These are phyloP conservation scores for Phaeosphaeria sp. DNA, from an alignment of 2,329 filamentous ascomycete genomes.

Conservation along the genomic window DNA sequence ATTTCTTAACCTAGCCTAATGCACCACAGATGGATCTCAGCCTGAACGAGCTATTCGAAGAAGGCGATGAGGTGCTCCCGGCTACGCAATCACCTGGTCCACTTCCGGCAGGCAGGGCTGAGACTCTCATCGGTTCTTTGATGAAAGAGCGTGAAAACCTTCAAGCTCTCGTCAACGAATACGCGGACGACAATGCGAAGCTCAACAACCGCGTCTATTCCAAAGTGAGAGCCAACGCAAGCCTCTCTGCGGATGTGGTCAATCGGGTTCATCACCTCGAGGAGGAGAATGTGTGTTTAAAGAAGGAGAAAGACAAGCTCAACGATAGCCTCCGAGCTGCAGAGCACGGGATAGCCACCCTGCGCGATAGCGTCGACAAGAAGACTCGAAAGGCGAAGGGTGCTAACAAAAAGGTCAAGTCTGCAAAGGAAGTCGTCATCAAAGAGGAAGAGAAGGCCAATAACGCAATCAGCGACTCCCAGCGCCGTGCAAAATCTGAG, in stretches of 20 bases:
- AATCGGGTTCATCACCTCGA: slow-evolving; percentile 18
- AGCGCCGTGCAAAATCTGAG: slow-evolving; percentile 16
- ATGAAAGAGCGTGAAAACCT: slow-evolving; percentile 9
- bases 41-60: slow-evolving; percentile 12
- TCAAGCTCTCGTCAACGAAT: slow-evolving; percentile 6
- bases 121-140: slow-evolving; percentile 7
- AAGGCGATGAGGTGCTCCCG: not conserved
- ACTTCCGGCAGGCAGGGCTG: not conserved
- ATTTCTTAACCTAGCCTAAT: not conserved
- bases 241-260: slow-evolving; percentile 8
- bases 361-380: slow-evolving; percentile 13
- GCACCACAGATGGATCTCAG: slow-evolving; percentile 10
- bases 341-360: slow-evolving; percentile 11
- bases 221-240: not conserved
- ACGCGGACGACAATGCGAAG: slow-evolving; percentile 1
- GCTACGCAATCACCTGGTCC: not conserved
- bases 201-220: slow-evolving; percentile 8
- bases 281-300: slow-evolving; percentile 13
- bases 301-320: slow-evolving; percentile 12
- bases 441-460: slow-evolving; percentile 27
- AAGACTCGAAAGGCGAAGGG: slow-evolving; percentile 23
- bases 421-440: slow-evolving; percentile 19
- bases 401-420: slow-evolving; percentile 22
- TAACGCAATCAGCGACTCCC: slow-evolving; percentile 17
- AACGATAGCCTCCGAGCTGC: slow-evolving; percentile 11